A percentile compares a stretch with the other conserved stretches of the same genome.
Evolutionary conservation across 2,329 filamentous ascomycete species (phyloP).

Genomic region (Neoscytalidium dimidiatum): DNA sequence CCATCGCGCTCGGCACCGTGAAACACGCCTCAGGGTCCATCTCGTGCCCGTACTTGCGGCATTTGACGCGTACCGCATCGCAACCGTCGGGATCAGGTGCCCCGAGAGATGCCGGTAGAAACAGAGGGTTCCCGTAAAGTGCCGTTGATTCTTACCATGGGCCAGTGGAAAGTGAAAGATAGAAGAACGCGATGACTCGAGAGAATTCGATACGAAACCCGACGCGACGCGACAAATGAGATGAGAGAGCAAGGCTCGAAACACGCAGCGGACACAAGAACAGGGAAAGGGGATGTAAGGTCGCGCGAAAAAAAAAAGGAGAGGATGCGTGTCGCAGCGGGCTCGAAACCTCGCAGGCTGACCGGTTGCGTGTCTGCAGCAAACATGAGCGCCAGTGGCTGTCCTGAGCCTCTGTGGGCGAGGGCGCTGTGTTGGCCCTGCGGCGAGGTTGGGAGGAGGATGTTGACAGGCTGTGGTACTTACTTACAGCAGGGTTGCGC

Average conservation of each 20-base stretch:
- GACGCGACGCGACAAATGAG: background rate
- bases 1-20: background rate
- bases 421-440: slow-evolving; percentile 3
- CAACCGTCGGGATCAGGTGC: background rate
- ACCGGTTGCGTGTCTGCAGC: background rate
- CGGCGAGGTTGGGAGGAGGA: background rate
- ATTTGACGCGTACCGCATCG: background rate
- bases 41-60: background rate
- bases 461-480: background rate
- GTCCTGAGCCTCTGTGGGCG: background rate
- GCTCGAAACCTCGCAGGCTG: background rate
- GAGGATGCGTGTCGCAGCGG: background rate
- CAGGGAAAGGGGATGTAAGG: background rate
- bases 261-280: background rate
- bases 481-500: background rate
- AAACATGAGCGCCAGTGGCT: background rate
- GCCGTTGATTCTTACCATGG: background rate
- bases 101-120: background rate
- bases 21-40: background rate
- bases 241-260: background rate
- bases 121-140: background rate
- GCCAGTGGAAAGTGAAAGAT: background rate
- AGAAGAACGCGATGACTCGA: background rate
- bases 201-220: background rate
- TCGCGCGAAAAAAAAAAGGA: background rate